Percentiles rank a stretch among this genome's conserved stretches.
These are phyloP conservation scores for Holtermannia corniformis DNA, from an alignment of 768 basidiomycete species.

Conservation along the genomic window DNA sequence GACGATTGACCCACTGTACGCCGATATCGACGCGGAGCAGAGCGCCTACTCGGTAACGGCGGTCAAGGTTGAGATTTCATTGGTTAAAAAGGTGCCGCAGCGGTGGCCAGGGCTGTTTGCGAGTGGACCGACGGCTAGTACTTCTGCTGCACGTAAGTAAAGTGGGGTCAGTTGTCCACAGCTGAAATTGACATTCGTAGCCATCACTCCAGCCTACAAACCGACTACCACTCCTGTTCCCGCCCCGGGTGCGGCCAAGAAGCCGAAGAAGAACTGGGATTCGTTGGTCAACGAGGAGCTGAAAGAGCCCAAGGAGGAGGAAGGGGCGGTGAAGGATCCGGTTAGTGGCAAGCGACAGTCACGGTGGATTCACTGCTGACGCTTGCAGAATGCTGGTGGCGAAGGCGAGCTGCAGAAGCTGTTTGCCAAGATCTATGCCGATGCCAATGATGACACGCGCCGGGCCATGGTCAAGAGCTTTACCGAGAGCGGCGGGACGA, in stretches of 20 bases:
- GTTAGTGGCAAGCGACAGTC: slow-evolving; percentile 5
- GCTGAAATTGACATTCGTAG: too few species aligned
- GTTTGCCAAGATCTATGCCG: slow-evolving; percentile 70
- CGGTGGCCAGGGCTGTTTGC: slow-evolving; percentile 50
- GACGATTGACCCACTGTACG: slow-evolving; percentile 71
- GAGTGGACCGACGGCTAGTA: slow-evolving; percentile 22
- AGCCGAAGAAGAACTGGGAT: slow-evolving; percentile 79
- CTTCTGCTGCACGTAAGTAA: slow-evolving; percentile 17
- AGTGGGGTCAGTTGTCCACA: too few species aligned
- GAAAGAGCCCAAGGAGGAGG: slow-evolving; percentile 57
- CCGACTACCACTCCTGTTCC: slow-evolving; percentile 15
- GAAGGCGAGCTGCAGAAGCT: slow-evolving; percentile 76
- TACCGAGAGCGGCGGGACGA: slow-evolving; percentile 86
- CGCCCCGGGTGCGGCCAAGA: slow-evolving; percentile 39
- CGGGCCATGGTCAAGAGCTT: slow-evolving; percentile 99
- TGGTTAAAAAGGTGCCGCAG: slow-evolving; percentile 58
- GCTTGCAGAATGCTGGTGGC: slow-evolving; percentile 68
- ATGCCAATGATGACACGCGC: slow-evolving; percentile 82
- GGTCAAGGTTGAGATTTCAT: slow-evolving; percentile 77
- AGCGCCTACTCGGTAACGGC: slow-evolving; percentile 63
- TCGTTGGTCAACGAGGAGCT: slow-evolving; percentile 60
- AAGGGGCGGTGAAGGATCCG: slow-evolving; percentile 14
- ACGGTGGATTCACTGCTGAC: neutral
- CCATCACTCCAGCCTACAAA: neutral
- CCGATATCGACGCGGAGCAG: slow-evolving; percentile 59